These are phyloP conservation scores for Saururus chinensis DNA, from an alignment of 164 flowering plant genomes.

Conservation along the genomic window DNA sequence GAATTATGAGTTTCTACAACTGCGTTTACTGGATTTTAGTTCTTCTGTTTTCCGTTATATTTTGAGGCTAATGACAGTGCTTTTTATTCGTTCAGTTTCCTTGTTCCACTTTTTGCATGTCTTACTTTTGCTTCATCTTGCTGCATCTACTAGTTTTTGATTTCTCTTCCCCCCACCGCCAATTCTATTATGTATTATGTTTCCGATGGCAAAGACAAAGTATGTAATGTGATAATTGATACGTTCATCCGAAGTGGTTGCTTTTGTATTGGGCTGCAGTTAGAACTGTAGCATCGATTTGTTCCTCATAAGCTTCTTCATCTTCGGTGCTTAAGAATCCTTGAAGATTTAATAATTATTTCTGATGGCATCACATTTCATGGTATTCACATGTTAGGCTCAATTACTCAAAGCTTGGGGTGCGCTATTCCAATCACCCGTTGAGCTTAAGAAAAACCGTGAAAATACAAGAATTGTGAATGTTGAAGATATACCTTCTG, in stretches of 20 bases:
- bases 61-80: background rate
- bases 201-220: too few relatives aligned
- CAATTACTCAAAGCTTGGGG: slow-evolving; percentile 82
- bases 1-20: too few relatives aligned
- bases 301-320: background rate
- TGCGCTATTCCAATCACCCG: slow-evolving; percentile 62
- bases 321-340: background rate
- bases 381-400: slow-evolving; percentile 32
- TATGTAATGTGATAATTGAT: too few relatives aligned
- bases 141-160: background rate
- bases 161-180: too few relatives aligned
- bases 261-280: background rate
- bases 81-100: background rate
- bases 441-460: slow-evolving; percentile 50
- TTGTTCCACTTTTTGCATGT: background rate
- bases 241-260: background rate
- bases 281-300: background rate
- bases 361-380: background rate
- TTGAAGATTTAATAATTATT: background rate
- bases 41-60: too few relatives aligned
- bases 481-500: slow-evolving; percentile 21
- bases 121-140: background rate
- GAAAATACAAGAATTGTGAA: slow-evolving; percentile 13
- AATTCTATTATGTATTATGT: too few relatives aligned
- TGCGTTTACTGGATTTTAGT: too few relatives aligned